Percentiles rank a stretch among this genome's conserved stretches.
These are phyloP conservation scores for Nannizziopsis arthrosporioides DNA, from an alignment of 2,329 filamentous ascomycete genomes.

Conservation along the genomic window DNA sequence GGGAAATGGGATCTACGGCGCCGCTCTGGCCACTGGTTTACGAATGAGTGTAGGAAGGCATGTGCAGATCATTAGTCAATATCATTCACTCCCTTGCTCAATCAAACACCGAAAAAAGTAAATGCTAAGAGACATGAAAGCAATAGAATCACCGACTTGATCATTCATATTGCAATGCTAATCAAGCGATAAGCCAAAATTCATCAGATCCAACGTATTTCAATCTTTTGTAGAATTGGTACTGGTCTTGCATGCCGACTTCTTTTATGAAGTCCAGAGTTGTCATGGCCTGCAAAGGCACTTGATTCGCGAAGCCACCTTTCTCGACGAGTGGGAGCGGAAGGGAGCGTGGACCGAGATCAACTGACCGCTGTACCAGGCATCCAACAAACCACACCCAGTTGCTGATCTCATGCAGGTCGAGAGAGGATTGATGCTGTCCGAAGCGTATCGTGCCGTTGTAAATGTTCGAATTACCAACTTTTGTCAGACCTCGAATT, in stretches of 20 bases:
- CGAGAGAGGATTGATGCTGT: conserved; percentile 20
- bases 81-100: too few relatives aligned
- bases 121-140: too few relatives aligned
- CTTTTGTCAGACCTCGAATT: conserved; percentile 7
- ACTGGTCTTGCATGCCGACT: conserved; percentile 2
- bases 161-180: background rate
- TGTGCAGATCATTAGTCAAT: background rate
- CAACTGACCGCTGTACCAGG: conserved; percentile 13
- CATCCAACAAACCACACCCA: conserved; percentile 20
- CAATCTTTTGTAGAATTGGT: background rate
- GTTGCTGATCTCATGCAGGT: conserved; percentile 17
- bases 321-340: background rate
- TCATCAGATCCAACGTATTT: background rate
- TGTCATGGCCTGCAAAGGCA: background rate
- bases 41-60: too few relatives aligned
- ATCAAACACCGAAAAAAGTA: too few relatives aligned
- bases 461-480: background rate
- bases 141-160: too few relatives aligned
- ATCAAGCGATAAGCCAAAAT: background rate
- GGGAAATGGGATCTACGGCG: too few relatives aligned
- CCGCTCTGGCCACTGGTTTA: too few relatives aligned
- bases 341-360: conserved; percentile 8
- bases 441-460: conserved; percentile 23
- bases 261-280: background rate
- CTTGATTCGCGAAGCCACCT: background rate